phyloP scores from a whole-genome alignment of 2,329 filamentous ascomycete genomes.

The Ceratocystis cubensis region DNA sequence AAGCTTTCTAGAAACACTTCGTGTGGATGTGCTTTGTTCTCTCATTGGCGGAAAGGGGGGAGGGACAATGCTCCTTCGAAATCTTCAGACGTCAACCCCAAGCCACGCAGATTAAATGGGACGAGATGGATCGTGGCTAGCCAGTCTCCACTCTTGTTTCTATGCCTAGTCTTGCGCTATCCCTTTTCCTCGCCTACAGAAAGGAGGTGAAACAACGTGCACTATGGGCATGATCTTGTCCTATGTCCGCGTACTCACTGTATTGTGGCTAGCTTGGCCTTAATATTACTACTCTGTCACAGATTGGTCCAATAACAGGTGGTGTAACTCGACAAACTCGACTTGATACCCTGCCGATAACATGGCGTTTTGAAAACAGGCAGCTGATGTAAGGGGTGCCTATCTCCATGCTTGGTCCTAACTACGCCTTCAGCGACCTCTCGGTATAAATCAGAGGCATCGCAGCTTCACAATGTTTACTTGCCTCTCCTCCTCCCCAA shows the following conservation, averaged over 20 bases:
- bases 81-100: too few relatives aligned
- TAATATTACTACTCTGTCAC: constrained; percentile 2
- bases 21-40: too few relatives aligned
- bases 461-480: not conserved
- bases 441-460: not conserved
- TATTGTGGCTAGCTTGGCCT: not conserved
- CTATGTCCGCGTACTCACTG: too few relatives aligned
- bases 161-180: too few relatives aligned
- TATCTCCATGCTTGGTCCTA: not conserved
- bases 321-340: constrained; percentile 5
- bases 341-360: not conserved
- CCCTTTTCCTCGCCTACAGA: not conserved
- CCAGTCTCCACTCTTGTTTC: too few relatives aligned
- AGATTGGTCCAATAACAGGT: not conserved
- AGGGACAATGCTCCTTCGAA: too few relatives aligned
- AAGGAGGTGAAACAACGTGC: not conserved
- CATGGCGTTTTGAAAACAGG: not conserved
- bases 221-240: not conserved
- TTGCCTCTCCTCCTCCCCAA: not conserved
- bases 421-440: not conserved
- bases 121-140: too few relatives aligned
- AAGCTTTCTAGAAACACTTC: too few relatives aligned
- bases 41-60: too few relatives aligned
- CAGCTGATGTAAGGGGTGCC: not conserved
- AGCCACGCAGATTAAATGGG: too few relatives aligned